Evolutionary conservation across 1,284 basidiomycete species (phyloP).

Genomic region (Xerocomus minutiporus): DNA sequence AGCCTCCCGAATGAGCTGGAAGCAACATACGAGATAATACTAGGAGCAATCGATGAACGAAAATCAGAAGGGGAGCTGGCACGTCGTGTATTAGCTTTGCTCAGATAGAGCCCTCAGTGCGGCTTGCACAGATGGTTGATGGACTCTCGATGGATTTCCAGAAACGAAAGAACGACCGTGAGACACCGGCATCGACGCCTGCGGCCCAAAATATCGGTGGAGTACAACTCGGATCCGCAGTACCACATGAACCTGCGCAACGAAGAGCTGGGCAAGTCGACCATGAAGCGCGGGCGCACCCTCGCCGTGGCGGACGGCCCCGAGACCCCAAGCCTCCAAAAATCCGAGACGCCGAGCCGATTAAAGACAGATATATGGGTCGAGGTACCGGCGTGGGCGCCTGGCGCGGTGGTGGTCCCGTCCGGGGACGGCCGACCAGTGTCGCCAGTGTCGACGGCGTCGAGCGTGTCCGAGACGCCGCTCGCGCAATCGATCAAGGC

Average conservation of each 20-base stretch:
- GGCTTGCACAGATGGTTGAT: no score
- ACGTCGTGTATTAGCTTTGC: no score
- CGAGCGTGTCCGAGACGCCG: slow-evolving; percentile 66
- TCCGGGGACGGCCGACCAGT: slow-evolving; percentile 48
- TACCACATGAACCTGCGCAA: slow-evolving; percentile 58
- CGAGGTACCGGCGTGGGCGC: slow-evolving; percentile 38
- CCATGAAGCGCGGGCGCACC: slow-evolving; percentile 54
- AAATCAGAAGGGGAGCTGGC: no score
- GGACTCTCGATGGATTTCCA: no score
- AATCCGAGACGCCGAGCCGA: slow-evolving; percentile 49
- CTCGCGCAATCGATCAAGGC: slow-evolving; percentile 52
- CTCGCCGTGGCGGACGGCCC: slow-evolving; percentile 49
- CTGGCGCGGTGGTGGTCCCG: slow-evolving; percentile 28
- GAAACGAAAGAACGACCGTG: no score
- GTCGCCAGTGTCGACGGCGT: slow-evolving; percentile 65
- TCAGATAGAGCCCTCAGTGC: no score
- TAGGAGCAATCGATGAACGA: no score
- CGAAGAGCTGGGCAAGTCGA: slow-evolving; percentile 51
- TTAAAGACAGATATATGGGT: slow-evolving; percentile 42
- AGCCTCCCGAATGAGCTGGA: no score
- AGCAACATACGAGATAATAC: no score
- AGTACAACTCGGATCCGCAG: slow-evolving; percentile 69
- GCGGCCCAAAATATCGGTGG: slow-evolving; percentile 49
- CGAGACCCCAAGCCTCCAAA: slow-evolving; percentile 48
- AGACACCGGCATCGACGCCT: slow-evolving; percentile 69